Percentiles rank a stretch among this genome's conserved stretches.
Conservation (phyloP, 2,329 filamentous ascomycete species). For the Cadophora luteo-olivacea region DNA sequence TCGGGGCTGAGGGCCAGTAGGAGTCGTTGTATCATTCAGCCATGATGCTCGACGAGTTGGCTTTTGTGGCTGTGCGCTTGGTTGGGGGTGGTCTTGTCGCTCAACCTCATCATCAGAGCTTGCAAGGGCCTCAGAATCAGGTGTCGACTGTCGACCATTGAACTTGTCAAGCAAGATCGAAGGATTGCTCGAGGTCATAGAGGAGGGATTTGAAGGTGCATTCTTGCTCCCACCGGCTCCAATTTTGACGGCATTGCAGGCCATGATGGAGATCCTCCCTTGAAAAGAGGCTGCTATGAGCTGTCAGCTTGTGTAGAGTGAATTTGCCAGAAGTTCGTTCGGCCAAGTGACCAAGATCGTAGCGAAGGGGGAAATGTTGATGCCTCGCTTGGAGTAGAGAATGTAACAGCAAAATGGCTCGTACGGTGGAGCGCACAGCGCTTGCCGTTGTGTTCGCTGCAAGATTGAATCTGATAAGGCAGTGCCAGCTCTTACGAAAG, state of each 20-base stretch:
- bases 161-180: constrained; percentile 76
- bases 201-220: constrained; percentile 50
- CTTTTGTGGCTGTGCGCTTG: constrained; percentile 59
- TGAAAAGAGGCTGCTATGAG: not conserved
- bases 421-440: not conserved
- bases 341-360: too few species aligned
- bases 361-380: not conserved
- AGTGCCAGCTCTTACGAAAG: not conserved
- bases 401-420: not conserved
- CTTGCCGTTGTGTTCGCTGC: not conserved
- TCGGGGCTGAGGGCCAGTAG: constrained; percentile 65
- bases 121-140: constrained; percentile 90
- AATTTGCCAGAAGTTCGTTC: not conserved
- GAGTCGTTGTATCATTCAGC: constrained; percentile 81
- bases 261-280: constrained; percentile 1
- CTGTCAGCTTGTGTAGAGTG: not conserved
- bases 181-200: constrained; percentile 65
- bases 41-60: constrained; percentile 79
- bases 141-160: constrained; percentile 82
- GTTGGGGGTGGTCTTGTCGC: constrained; percentile 58
- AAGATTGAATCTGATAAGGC: not conserved
- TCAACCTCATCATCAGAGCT: constrained; percentile 94
- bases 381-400: not conserved
- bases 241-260: constrained; percentile 7
- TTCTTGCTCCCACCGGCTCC: constrained; percentile 48